These are phyloP conservation scores for Andrographis paniculata DNA, from an alignment of 305 asterid species.

Conservation along the genomic window DNA sequence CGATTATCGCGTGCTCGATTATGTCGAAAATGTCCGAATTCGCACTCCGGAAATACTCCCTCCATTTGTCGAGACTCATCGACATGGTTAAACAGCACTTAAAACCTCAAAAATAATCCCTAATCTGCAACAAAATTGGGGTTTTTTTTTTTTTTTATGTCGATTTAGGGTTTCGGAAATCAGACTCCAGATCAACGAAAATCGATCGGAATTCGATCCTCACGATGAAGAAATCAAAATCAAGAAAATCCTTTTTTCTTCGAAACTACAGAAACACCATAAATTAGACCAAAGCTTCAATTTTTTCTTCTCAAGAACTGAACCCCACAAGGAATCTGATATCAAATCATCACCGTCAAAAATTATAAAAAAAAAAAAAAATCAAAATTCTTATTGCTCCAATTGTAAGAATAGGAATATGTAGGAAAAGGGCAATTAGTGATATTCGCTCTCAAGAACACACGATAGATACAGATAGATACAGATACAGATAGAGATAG, in stretches of 20 bases:
- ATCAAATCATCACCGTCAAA: not conserved
- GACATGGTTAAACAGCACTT: conserved; percentile 36
- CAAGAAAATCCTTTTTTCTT: too few species aligned
- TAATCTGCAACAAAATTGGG: not conserved
- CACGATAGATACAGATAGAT: not conserved
- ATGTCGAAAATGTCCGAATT: conserved; percentile 60
- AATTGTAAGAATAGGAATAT: not conserved
- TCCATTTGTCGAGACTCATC: conserved; percentile 64
- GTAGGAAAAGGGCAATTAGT: not conserved
- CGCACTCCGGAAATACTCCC: conserved; percentile 66
- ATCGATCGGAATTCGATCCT: not conserved
- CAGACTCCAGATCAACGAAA: not conserved
- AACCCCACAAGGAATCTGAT: not conserved
- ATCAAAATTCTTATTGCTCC: not conserved
- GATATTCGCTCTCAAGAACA: not conserved
- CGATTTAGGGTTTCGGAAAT: not conserved
- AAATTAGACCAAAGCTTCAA: too few species aligned
- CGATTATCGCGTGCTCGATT: conserved; percentile 67
- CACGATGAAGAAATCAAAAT: not conserved
- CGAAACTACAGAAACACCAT: too few species aligned
- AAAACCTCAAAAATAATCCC: not conserved
- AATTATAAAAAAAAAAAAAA: not conserved
- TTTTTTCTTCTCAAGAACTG: not conserved
- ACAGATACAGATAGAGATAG: not conserved
- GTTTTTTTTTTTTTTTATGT: too few species aligned